Evolutionary conservation across 257 asterid species (phyloP).

Genomic region (Solanum lycopersicoides): DNA sequence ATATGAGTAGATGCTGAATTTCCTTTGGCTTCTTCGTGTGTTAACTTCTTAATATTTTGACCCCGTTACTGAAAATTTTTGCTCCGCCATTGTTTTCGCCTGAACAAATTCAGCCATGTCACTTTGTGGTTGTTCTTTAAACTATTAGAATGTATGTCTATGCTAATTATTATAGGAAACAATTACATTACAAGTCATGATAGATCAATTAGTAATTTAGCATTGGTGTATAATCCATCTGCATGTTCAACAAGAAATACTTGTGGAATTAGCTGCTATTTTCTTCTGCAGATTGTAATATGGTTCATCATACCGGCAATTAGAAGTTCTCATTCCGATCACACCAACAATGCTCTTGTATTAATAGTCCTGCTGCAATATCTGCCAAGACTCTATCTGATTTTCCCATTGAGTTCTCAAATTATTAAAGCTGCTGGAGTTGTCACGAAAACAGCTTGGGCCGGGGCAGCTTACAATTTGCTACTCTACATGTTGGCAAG

Average conservation of each 20-base stretch:
- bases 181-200: not conserved
- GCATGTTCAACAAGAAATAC: not conserved
- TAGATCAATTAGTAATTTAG: not conserved
- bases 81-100: not conserved
- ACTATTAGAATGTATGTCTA: not conserved
- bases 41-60: not conserved
- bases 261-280: not conserved
- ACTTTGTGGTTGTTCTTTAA: not conserved
- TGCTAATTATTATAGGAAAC: not conserved
- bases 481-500: conserved; percentile 83
- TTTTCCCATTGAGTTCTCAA: conserved; percentile 73
- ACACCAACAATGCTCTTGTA: conserved; percentile 62
- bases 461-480: conserved; percentile 80
- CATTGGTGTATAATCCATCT: not conserved
- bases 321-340: conserved; percentile 74
- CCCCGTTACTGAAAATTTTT: not conserved
- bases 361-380: conserved; percentile 61
- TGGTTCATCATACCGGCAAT: conserved; percentile 78
- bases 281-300: conserved; percentile 58
- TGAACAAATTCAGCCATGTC: not conserved
- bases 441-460: conserved; percentile 89
- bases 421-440: conserved; percentile 82
- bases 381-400: conserved; percentile 62
- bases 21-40: not conserved
- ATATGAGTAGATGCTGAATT: not conserved